A percentile compares a stretch with the other conserved stretches of the same genome.
These are phyloP conservation scores for Sechiopsis laciniata DNA, from an alignment of 306 rosid genomes.

Conservation along the genomic window DNA sequence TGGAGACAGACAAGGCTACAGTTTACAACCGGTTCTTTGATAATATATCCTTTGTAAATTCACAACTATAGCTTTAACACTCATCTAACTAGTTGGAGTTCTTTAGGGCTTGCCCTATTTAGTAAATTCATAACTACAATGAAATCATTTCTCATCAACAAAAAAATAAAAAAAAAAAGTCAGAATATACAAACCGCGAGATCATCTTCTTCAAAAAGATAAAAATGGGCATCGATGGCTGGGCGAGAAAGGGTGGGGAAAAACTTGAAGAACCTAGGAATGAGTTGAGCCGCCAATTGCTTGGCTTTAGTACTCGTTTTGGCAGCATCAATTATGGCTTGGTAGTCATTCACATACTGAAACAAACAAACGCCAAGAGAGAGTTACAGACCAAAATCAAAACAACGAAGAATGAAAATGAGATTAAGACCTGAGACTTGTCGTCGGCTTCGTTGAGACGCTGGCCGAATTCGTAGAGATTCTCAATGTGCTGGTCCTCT, in stretches of 20 bases:
- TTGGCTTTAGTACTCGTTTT: constrained; percentile 83
- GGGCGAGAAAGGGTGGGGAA: constrained; percentile 22
- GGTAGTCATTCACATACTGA: constrained; percentile 68
- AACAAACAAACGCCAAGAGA: neutral
- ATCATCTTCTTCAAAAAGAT: too few species aligned
- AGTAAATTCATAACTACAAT: neutral
- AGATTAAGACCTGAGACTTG: constrained; percentile 65
- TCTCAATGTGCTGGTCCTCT: constrained; percentile 69
- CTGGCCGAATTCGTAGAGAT: constrained; percentile 88
- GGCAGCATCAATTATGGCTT: constrained; percentile 83
- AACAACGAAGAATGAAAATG: neutral
- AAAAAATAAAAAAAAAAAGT: too few species aligned
- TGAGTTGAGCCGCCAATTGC: constrained; percentile 91
- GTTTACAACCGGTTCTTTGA: too few species aligned
- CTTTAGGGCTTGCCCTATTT: too few species aligned
- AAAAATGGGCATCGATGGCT: too few species aligned
- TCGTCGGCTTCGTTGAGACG: constrained; percentile 80
- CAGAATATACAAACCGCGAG: too few species aligned
- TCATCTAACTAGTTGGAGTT: too few species aligned
- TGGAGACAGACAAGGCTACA: too few species aligned
- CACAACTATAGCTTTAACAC: too few species aligned
- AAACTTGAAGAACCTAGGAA: constrained; percentile 88
- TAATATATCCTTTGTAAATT: too few species aligned
- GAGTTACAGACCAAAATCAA: constrained; percentile 11
- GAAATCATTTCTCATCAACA: too few species aligned